Evolutionary conservation across 106 monocot species (phyloP).

Genomic region (Agapanthus africanus): DNA sequence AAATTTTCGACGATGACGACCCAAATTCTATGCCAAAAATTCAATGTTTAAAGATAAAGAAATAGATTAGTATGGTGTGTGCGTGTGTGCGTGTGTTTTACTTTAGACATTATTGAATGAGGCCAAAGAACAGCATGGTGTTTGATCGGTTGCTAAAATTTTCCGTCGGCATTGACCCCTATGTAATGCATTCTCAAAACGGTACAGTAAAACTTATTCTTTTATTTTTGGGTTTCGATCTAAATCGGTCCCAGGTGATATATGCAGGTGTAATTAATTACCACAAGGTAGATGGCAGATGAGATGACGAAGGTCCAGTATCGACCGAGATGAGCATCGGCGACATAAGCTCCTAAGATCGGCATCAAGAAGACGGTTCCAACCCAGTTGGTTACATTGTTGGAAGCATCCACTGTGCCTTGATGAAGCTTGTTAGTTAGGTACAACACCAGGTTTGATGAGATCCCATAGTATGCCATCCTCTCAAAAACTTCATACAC

Average conservation of each 20-base stretch:
- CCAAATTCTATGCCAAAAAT: too few species aligned
- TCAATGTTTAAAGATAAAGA: too few species aligned
- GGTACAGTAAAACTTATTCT: background rate
- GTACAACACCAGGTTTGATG: constrained; percentile 41
- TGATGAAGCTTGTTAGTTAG: constrained; percentile 40
- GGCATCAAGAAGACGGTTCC: constrained; percentile 42
- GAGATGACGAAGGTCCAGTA: constrained; percentile 14
- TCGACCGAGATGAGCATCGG: constrained; percentile 21
- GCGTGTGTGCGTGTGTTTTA: too few species aligned
- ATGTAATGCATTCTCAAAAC: too few species aligned
- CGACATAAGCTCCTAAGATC: constrained; percentile 23
- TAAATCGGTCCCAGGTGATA: background rate
- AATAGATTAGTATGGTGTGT: too few species aligned
- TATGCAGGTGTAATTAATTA: background rate
- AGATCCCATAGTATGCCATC: constrained; percentile 25
- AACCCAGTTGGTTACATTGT: constrained; percentile 60
- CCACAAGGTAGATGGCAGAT: background rate
- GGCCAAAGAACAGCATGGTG: too few species aligned
- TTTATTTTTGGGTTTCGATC: background rate
- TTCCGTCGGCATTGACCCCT: too few species aligned
- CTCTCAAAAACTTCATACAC: constrained; percentile 62
- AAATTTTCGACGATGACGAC: too few species aligned
- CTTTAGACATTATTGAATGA: too few species aligned
- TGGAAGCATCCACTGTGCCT: constrained; percentile 29
- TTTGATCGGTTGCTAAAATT: too few species aligned